A percentile compares a stretch with the other conserved stretches of the same genome.
phyloP scores from a whole-genome alignment of 345 rosid species.

The Luvunga scandens region DNA sequence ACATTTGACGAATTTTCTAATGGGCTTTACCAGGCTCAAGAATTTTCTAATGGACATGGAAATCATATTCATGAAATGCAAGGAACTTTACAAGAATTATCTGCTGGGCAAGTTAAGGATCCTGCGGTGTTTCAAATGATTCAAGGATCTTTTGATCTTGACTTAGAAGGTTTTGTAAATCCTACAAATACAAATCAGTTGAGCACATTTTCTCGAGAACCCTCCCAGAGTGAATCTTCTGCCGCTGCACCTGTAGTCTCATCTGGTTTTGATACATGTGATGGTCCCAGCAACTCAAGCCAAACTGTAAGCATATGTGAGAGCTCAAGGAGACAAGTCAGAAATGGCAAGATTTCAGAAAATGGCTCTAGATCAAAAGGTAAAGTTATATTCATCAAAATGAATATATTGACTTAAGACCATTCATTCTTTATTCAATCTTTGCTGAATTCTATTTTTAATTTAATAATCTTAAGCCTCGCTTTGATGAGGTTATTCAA shows the following conservation, averaged over 20 bases:
- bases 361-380: slow-evolving; percentile 48
- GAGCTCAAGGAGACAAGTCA: slow-evolving; percentile 51
- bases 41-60: slow-evolving; percentile 20
- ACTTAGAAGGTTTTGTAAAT: slow-evolving; percentile 46
- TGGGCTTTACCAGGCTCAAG: slow-evolving; percentile 33
- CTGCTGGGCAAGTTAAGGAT: slow-evolving; percentile 27
- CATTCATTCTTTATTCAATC: neutral
- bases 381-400: slow-evolving; percentile 13
- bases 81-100: slow-evolving; percentile 24
- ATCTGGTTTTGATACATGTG: slow-evolving; percentile 55
- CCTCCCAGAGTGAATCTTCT: slow-evolving; percentile 68
- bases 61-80: slow-evolving; percentile 31
- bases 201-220: slow-evolving; percentile 48
- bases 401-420: neutral
- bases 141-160: slow-evolving; percentile 37
- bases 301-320: slow-evolving; percentile 46
- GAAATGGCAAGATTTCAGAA: slow-evolving; percentile 35
- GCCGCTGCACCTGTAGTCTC: slow-evolving; percentile 68
- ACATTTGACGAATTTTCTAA: slow-evolving; percentile 34
- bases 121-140: slow-evolving; percentile 23
- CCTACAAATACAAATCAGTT: slow-evolving; percentile 36
- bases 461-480: no score
- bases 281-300: slow-evolving; percentile 58
- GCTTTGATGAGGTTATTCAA: no score
- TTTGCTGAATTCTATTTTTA: no score